Evolutionary conservation across 371 early-diverging fungal species (phyloP).

Genomic region (Mortierella sp.): DNA sequence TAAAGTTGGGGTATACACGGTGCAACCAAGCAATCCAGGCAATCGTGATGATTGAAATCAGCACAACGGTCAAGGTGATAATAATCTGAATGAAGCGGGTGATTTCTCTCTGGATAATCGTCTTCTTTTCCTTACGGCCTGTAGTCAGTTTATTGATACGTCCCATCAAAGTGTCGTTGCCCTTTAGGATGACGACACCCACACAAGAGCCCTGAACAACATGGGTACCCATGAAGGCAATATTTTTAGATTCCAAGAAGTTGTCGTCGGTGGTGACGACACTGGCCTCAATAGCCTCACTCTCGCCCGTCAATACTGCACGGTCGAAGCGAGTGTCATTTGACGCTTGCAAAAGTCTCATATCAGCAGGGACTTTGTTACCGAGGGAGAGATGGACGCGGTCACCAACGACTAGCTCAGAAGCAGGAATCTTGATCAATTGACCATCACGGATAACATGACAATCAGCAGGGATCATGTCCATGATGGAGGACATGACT

Average conservation of each 20-base stretch:
- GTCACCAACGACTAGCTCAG: slow-evolving; percentile 65
- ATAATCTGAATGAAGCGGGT: slow-evolving; percentile 76
- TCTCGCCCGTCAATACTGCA: slow-evolving; percentile 78
- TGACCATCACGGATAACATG: slow-evolving; percentile 73
- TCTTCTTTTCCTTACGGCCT: slow-evolving; percentile 57
- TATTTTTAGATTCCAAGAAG: slow-evolving; percentile 72
- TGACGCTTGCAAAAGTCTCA: slow-evolving; percentile 66
- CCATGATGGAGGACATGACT: slow-evolving; percentile 82
- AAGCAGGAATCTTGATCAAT: slow-evolving; percentile 60
- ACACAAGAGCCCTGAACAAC: slow-evolving; percentile 71
- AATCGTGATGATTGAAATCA: slow-evolving; percentile 62
- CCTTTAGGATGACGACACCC: slow-evolving; percentile 74
- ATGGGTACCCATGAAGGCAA: slow-evolving; percentile 78
- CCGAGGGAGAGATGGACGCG: slow-evolving; percentile 73
- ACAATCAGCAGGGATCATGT: slow-evolving; percentile 75
- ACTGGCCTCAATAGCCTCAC: slow-evolving; percentile 68
- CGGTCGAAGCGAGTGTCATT: slow-evolving; percentile 77
- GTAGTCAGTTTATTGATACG: slow-evolving; percentile 72
- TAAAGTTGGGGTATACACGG: slow-evolving; percentile 62
- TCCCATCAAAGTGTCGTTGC: slow-evolving; percentile 79
- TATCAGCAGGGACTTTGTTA: slow-evolving; percentile 79
- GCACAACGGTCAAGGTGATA: slow-evolving; percentile 66
- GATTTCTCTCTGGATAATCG: slow-evolving; percentile 79
- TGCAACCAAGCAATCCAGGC: slow-evolving; percentile 68
- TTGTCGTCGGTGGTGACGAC: slow-evolving; percentile 69